Base-by-base conservation (phyloP, 1,284 basidiomycete species). In the Moesziomyces aphidis region DNA sequence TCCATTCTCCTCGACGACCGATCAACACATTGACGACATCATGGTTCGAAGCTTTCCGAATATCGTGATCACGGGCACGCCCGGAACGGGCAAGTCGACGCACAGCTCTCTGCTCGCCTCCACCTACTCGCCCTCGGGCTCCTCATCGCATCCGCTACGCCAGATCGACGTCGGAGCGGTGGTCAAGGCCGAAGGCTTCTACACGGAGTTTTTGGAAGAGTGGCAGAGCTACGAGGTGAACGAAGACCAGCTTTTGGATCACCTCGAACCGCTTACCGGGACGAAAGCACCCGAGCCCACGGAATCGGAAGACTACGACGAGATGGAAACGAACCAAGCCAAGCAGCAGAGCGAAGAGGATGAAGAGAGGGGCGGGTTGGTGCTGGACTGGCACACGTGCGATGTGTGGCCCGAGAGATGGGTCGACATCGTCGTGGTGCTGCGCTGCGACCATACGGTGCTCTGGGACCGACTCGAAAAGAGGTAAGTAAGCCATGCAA, bases 371-470 rank as follows among this genome's bases (percentile, higher is more conserved):
- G 83, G 83, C 2, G 95, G 95, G 13, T 87, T 97, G 77, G 91
- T 99, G 58, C 89, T 99, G 28, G 97, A 99, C 85, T 98, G 97
- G 93, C 97, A 99, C 85, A 94, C 94, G 34, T 97, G 94, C 82
- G 93, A 95, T 65, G 86, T 91, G 42, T 99, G 95, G 80, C 97
- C 97, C 0, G 95, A 99, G 85, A 89, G 95, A 69, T 99, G 96
- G 96, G 89, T 93, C 21, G 97, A 99, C 86, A 88, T 99, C n/a
- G 95, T 97, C 26, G 91, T 99, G 43, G 95, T 99, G 44, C 86
- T 99, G 10, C 89, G 92, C 19, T 97, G 95, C 79, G 88, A 97
- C 82, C 97, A 99, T 85, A 88, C 90, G 7, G 86, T 89, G 64
- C 86, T 99, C n/a, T 98, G 96, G 92, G 90, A 93, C 42, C 89